Conservation (phyloP, 257 asterid species). For the Solanum bulbocastanum region DNA sequence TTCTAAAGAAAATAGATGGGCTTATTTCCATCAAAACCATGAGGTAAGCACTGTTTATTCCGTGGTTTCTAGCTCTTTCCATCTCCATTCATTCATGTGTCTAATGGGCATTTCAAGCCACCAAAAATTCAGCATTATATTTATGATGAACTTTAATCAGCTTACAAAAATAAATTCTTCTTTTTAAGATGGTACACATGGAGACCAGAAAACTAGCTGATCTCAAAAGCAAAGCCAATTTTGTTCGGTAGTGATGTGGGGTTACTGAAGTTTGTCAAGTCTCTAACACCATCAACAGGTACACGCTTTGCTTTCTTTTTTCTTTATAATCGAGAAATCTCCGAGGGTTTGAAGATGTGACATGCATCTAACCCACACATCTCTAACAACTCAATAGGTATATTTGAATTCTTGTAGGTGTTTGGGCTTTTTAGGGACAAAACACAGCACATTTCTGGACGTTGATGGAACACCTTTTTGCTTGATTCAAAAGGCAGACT, state of each 20-base stretch:
- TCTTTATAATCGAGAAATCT: neutral
- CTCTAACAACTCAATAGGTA: neutral
- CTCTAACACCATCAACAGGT: conserved; percentile 12
- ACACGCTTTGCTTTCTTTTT: neutral
- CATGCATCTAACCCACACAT: neutral
- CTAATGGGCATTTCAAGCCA: neutral
- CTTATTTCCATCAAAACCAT: conserved; percentile 40
- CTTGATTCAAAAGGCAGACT: neutral
- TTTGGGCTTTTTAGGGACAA: conserved; percentile 7
- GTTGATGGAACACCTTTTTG: neutral
- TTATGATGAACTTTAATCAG: neutral
- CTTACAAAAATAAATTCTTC: neutral
- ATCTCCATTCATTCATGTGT: neutral
- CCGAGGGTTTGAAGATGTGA: neutral
- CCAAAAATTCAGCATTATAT: neutral
- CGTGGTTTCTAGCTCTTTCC: neutral
- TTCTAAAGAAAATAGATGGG: conserved; percentile 83
- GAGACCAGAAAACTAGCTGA: conserved; percentile 2
- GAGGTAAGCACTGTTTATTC: conserved; percentile 35
- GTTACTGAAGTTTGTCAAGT: conserved; percentile 3
- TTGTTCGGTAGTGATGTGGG: conserved; percentile 9
- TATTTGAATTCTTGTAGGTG: conserved; percentile 11
- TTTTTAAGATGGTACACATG: conserved; percentile 5
- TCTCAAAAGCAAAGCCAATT: conserved; percentile 9
- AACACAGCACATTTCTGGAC: neutral